These are phyloP conservation scores for Chaetomium sp. DNA, from an alignment of 2,329 filamentous ascomycete species.

Conservation along the genomic window DNA sequence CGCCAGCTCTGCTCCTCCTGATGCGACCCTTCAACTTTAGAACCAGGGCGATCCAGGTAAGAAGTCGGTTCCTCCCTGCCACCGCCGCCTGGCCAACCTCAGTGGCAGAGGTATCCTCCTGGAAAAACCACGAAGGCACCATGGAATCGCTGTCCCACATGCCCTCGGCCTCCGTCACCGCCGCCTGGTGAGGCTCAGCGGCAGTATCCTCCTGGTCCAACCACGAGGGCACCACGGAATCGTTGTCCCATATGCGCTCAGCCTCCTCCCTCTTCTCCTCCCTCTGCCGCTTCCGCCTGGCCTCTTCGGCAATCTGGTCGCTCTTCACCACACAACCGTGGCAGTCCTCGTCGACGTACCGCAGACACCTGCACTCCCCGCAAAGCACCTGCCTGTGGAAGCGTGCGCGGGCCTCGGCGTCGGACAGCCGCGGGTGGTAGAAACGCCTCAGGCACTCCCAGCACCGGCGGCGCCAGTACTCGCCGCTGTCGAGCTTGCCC, in stretches of 20 bases:
- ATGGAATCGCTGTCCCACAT: too few species aligned
- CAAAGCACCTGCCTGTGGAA: constrained; percentile 15
- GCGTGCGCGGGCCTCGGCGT: constrained; percentile 6
- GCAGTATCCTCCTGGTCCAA: background rate
- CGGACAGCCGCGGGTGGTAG: constrained; percentile 8
- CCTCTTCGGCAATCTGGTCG: background rate
- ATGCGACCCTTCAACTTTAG: background rate
- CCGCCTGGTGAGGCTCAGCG: background rate
- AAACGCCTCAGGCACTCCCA: constrained; percentile 18
- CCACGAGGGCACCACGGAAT: background rate
- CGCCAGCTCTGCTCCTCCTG: background rate
- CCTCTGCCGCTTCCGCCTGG: background rate
- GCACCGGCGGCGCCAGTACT: constrained; percentile 16
- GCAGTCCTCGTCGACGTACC: constrained; percentile 13
- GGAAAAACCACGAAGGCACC: too few species aligned
- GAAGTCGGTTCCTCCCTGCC: background rate
- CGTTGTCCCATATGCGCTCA: background rate
- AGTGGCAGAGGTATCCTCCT: too few species aligned
- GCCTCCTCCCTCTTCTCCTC: background rate
- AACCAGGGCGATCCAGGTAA: background rate
- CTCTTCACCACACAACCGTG: constrained; percentile 8
- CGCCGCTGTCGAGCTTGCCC: background rate
- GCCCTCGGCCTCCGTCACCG: background rate
- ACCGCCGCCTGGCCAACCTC: background rate
- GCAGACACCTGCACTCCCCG: background rate